Base-by-base conservation (phyloP, 176 grass and related monocot genomes). In the Secale cereale region DNA sequence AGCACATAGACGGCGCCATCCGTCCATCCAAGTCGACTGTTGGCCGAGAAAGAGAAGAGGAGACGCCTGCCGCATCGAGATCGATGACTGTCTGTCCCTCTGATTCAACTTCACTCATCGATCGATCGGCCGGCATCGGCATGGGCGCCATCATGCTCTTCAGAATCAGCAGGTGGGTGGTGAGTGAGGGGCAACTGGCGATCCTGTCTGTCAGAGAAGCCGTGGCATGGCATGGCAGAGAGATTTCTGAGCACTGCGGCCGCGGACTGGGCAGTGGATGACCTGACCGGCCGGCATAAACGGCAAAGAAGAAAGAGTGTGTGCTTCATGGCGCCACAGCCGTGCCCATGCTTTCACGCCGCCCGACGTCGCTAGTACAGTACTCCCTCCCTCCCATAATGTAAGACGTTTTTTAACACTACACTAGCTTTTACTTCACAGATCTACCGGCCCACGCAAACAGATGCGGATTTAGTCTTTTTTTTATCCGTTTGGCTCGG, bases 71-170 rank as follows among this genome's bases (percentile, higher is more conserved):
- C 2, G 68, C 70, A 28, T 74, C 70, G 70, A 74, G 70, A 74
- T 74, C 70, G 70, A 41, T 15, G 70, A 46, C 6, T 14, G 3
- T 4, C 11, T 46, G 65, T 48, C 45, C 16, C 14, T 48, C 46
- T 19, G 2, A 37, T 37, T 70, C 20, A 22, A 37, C 20, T 35
- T 63, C 11, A 6, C 9, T 36, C 1, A 37, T 41, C 4, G 46
- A 46, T 19, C 66, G 40, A 56, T 22, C 19, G 17, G 17, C 19
- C 52, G 52, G 52, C 19, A 3, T 0, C 14, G 8, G 75, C 26
- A 70, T 63, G 63, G 74, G 54, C 74, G 65, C 64, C 84, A 59
- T 74, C 73, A 62, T 75, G 60, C 15, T 26, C 70, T 56, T 22
- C 2, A 56, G 52, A 17, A 20, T 22, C 2, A 56, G 52, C 52